Evolutionary conservation across 2,329 filamentous ascomycete genomes (phyloP), one percentile per base, ranked within the genome.

Genomic region (Talaromyces amestolkiae): DNA sequence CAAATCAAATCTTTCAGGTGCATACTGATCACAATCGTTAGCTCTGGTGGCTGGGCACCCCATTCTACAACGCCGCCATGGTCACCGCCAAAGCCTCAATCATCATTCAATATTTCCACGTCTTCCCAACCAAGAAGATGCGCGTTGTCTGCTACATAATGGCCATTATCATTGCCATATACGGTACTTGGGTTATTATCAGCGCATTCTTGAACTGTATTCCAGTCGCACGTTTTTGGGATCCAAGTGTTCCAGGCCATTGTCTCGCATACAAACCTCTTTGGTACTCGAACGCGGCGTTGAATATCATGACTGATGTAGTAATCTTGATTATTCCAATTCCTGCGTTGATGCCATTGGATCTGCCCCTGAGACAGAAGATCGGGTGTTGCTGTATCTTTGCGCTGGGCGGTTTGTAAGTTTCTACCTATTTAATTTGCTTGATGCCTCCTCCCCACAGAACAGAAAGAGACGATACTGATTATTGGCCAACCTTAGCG

Each of bases 91-190:
- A 83, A 72, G 75, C 77, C 27, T 82, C 80, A 0, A 82, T 84
- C 61, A 70, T 84, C n/a, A 72, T 81, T 63, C 81, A 83, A 68
- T 83, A 83, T 68, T 77, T 81, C 24, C 80, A 80, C 43, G 76
- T 84, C 58, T 82, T 83, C 69, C 74, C 71, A 39, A 74, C 72
- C 3, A 73, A 67, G 7, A 68, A 67, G 39, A 77, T 76, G 69
- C 75, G 79, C 4, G 63, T 75, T 22, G 67, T 75, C 31, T 80
- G 76, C 67, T 80, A 74, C 70, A 54, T 71, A 11, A 74, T 82
- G 69, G 73, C 82, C 27, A 64, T 69, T 0, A 54, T 76, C 64
- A 64, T 78, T 72, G 79, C 24, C 47, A 70, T 71, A 6, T 78
- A 76, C 58, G 76, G 76, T 1, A 72, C 72, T 0, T 78, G 75